Evolutionary conservation across 106 monocot genomes (phyloP).

Genomic region (Dendrobium huoshanense): DNA sequence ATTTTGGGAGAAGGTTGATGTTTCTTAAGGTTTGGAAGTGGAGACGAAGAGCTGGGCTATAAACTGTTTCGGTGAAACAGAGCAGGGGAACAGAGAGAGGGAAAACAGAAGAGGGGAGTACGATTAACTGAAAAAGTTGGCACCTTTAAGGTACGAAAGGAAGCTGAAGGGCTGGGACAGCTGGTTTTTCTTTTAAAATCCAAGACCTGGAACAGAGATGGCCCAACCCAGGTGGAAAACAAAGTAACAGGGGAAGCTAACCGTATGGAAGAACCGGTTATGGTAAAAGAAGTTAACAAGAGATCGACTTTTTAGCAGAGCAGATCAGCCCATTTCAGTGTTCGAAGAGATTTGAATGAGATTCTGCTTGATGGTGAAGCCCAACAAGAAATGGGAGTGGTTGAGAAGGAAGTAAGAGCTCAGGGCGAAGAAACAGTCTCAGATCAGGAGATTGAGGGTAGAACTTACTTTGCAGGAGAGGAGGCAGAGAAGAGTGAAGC

Average conservation of each 20-base stretch:
- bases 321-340: constrained; percentile 9
- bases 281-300: constrained; percentile 3
- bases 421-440: background rate
- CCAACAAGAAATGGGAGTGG: too few relatives aligned
- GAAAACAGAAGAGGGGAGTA: background rate
- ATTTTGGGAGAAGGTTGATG: constrained; percentile 9
- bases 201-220: constrained; percentile 3
- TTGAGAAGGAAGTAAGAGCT: too few relatives aligned
- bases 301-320: constrained; percentile 6
- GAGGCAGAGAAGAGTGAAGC: background rate
- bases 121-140: background rate
- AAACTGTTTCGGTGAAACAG: constrained; percentile 5
- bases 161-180: background rate
- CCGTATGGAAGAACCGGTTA: background rate
- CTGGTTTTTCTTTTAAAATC: background rate
- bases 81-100: background rate
- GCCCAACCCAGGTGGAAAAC: background rate
- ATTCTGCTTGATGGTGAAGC: background rate
- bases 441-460: background rate
- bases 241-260: background rate
- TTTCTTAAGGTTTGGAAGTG: too few relatives aligned
- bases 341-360: background rate
- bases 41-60: background rate
- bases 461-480: background rate
- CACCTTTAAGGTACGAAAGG: constrained; percentile 1